Evolutionary conservation across 1,284 basidiomycete genomes (phyloP), one percentile per base, ranked within the genome.

Genomic region (Rhodotorula sp.): DNA sequence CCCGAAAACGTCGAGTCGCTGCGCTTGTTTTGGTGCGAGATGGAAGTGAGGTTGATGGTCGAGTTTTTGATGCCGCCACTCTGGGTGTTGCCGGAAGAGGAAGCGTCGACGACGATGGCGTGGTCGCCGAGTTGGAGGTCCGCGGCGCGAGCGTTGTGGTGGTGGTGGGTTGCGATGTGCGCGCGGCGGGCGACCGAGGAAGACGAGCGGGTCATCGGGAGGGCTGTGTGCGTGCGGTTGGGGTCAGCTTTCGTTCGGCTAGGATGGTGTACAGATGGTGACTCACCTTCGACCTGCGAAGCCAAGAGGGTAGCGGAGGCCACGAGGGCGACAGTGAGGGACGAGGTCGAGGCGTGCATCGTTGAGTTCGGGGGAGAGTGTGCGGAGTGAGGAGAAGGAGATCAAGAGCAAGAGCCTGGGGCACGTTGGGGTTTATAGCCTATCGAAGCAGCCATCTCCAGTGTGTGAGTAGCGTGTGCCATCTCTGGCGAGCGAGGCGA

Each of bases 71-170:
- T 66, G 46, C 71, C 71, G 48, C 72, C 72, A 4, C 15, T 14
- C 23, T 26, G 23, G 48, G 18, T 46, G 23, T n/a, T 34, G 16
- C 26, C 16, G 31, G 66, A 62, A 16, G 70, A 65, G 23, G 71
- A 73, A 18, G 71, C 71, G 57, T 73, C 71, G 65, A 73, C 63
- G 65, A 70, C 66, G 65, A 73, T 69, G 26, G 68, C 58, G 71
- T 73, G 71, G 62, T 67, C 65, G 43, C 71, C 71, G 48, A 65
- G 54, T 3, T 46, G 20, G 3, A 47, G 18, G 54, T 64, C 63
- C 47, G 10, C 16, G 26, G 43, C 8, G 51, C 18, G n/a, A 46
- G 18, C 20, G 34, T 20, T 26, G 48, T 39, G 31, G n/a, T 26
- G 52, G 66, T 66, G 60, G 57, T 72, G 67, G 21, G 63, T 29